A percentile compares a stretch with the other conserved stretches of the same genome.
Evolutionary conservation across 1,284 basidiomycete species (phyloP).

Genomic region (Cerrena zonata): DNA sequence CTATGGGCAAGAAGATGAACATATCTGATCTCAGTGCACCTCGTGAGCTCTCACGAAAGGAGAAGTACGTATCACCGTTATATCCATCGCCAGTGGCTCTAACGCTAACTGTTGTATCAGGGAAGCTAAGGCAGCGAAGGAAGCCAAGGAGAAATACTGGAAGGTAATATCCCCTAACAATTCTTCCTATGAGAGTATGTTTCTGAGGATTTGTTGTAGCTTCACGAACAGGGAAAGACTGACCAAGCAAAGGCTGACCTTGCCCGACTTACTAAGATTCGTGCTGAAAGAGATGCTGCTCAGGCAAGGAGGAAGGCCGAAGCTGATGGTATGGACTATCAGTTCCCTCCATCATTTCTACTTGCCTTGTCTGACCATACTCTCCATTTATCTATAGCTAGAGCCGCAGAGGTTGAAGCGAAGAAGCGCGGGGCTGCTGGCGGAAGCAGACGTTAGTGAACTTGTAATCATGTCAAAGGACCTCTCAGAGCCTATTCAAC

Average conservation of each 20-base stretch:
- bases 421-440: constrained; percentile 29
- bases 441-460: constrained; percentile 13
- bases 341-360: background rate
- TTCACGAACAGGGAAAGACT: constrained; percentile 77
- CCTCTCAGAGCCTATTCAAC: background rate
- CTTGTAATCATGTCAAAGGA: background rate
- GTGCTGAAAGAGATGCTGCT: constrained; percentile 78
- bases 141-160: constrained; percentile 80
- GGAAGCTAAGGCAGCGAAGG: constrained; percentile 85
- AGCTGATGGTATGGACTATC: constrained; percentile 55
- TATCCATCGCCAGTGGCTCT: too few species aligned
- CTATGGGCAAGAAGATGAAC: constrained; percentile 24
- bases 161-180: constrained; percentile 45
- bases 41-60: constrained; percentile 24
- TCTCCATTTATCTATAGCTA: constrained; percentile 29
- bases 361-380: constrained; percentile 1
- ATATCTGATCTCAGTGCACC: constrained; percentile 23
- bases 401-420: constrained; percentile 38
- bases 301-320: constrained; percentile 82
- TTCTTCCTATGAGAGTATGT: background rate
- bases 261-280: constrained; percentile 79
- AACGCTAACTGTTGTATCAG: too few species aligned
- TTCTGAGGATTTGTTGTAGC: constrained; percentile 32
- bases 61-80: too few species aligned
- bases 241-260: constrained; percentile 83